phyloP scores from a whole-genome alignment of 2,329 filamentous ascomycete genomes.

The Penicillium verrucosum region DNA sequence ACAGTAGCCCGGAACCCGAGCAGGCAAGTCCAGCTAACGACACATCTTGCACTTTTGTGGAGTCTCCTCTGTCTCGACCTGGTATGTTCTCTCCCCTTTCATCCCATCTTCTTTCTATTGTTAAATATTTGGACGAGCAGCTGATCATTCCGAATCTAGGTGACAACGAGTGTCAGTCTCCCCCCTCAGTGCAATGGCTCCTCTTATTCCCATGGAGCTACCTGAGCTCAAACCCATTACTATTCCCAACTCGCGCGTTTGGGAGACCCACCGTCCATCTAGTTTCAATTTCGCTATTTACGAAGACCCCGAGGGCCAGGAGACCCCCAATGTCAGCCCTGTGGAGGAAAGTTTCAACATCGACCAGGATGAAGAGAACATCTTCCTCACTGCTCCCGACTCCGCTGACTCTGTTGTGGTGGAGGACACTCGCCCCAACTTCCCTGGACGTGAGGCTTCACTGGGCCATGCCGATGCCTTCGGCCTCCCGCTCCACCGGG shows the following conservation, averaged over 20 bases:
- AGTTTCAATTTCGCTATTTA: neutral
- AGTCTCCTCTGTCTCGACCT: neutral
- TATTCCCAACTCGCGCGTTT: neutral
- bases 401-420: neutral
- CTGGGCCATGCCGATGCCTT: neutral
- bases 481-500: neutral
- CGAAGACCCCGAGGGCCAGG: neutral
- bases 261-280: neutral
- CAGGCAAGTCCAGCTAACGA: neutral
- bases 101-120: neutral
- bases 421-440: neutral
- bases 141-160: neutral
- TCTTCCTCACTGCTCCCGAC: neutral
- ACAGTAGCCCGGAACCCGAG: neutral
- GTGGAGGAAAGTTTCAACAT: neutral
- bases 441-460: neutral
- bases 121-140: neutral
- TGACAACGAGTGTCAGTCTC: neutral
- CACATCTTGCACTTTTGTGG: accelerated
- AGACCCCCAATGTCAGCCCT: neutral
- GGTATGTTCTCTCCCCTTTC: neutral
- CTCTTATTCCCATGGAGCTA: neutral
- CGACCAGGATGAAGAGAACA: neutral
- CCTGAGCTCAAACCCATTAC: neutral
- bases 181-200: neutral